These are phyloP conservation scores for Mycena rosella DNA, from an alignment of 768 basidiomycete species.

Conservation along the genomic window DNA sequence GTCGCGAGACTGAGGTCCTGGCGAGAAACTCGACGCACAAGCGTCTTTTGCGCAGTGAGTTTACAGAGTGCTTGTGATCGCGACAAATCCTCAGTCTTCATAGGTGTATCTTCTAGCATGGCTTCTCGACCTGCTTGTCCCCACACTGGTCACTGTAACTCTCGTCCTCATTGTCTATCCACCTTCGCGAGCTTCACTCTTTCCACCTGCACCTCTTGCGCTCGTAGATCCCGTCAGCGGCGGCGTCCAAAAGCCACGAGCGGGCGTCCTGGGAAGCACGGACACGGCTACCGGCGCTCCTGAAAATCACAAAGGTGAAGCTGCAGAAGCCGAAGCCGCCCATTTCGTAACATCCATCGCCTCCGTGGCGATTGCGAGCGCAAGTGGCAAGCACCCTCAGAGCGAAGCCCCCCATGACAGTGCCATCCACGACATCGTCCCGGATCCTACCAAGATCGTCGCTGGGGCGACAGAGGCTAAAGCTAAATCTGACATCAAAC, in stretches of 20 bases:
- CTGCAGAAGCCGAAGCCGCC: slow-evolving; percentile 54
- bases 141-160: slow-evolving; percentile 47
- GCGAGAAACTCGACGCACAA: slow-evolving; percentile 53
- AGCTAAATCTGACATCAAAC: slow-evolving; percentile 19
- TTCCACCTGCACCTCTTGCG: slow-evolving; percentile 52
- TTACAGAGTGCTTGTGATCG: slow-evolving; percentile 1
- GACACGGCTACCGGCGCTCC: slow-evolving; percentile 51
- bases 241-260: slow-evolving; percentile 49
- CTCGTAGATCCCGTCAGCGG: slow-evolving; percentile 46
- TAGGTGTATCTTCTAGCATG: slow-evolving; percentile 52
- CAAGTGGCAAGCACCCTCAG: slow-evolving; percentile 42
- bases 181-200: slow-evolving; percentile 47
- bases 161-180: slow-evolving; percentile 54
- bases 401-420: slow-evolving; percentile 26
- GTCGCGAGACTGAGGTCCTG: slow-evolving; percentile 54
- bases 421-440: slow-evolving; percentile 41
- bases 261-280: slow-evolving; percentile 46
- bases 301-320: slow-evolving; percentile 52
- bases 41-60: slow-evolving; percentile 43
- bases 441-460: slow-evolving; percentile 45
- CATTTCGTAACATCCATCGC: slow-evolving; percentile 50
- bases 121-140: slow-evolving; percentile 51
- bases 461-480: slow-evolving; percentile 38
- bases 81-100: slow-evolving; percentile 17
- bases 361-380: slow-evolving; percentile 46